These are phyloP conservation scores for Claviceps quebecensis DNA, from an alignment of 2,329 filamentous ascomycete genomes.

Conservation along the genomic window DNA sequence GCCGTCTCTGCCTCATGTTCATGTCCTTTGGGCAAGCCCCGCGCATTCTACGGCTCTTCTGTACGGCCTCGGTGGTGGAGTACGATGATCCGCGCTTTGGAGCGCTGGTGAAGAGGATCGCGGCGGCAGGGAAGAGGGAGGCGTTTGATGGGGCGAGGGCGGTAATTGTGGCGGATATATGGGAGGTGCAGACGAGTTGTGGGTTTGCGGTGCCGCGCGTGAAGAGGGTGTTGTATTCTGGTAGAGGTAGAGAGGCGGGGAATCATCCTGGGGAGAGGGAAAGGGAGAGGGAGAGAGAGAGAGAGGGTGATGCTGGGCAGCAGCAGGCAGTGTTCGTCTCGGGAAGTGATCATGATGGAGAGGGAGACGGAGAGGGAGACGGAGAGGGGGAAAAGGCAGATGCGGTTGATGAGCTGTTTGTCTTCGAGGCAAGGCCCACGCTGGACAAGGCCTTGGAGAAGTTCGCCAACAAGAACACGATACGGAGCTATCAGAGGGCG, in stretches of 20 bases:
- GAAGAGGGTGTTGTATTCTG: slow-evolving; percentile 23
- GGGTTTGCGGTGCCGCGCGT: slow-evolving; percentile 49
- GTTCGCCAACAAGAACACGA: slow-evolving; percentile 31
- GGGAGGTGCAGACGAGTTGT: slow-evolving; percentile 53
- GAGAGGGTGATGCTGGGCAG: slow-evolving; percentile 5
- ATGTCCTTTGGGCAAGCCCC: slow-evolving; percentile 47
- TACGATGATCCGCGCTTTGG: slow-evolving; percentile 38
- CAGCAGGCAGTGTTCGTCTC: not conserved
- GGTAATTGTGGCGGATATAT: slow-evolving; percentile 47
- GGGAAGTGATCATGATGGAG: too few species aligned
- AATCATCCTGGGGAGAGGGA: not conserved
- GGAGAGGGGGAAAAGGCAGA: too few species aligned
- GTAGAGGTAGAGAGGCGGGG: slow-evolving; percentile 11
- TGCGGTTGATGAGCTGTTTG: slow-evolving; percentile 20
- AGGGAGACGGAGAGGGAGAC: too few species aligned
- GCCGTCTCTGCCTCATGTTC: slow-evolving; percentile 61
- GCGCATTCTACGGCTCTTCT: slow-evolving; percentile 51
- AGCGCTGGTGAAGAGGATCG: slow-evolving; percentile 29
- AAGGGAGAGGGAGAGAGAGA: too few species aligned
- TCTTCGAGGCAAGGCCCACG: slow-evolving; percentile 41
- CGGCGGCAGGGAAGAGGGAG: slow-evolving; percentile 20
- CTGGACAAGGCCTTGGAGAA: slow-evolving; percentile 34
- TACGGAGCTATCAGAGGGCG: slow-evolving; percentile 40
- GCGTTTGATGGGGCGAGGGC: slow-evolving; percentile 38
- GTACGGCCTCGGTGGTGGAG: slow-evolving; percentile 44